phyloP scores from a whole-genome alignment of 495 filamentous ascomycete species.

The Aspergillus heteromorphus region DNA sequence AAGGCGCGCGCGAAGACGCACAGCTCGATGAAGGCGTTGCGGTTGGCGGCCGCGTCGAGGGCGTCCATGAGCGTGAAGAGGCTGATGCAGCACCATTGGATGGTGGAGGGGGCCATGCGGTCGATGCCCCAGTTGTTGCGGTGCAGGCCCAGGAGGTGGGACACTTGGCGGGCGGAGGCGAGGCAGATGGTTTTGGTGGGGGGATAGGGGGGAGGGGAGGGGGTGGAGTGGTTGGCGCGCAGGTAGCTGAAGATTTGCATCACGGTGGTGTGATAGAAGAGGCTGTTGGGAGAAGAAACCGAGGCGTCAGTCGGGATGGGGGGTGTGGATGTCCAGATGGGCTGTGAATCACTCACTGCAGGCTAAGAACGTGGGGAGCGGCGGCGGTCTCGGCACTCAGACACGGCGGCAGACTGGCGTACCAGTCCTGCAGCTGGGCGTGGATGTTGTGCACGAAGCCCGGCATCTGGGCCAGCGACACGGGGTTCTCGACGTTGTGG shows the following conservation, averaged over 20 bases:
- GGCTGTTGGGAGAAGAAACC: constrained; percentile 4
- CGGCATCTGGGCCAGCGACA: constrained; percentile 13
- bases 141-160: constrained; percentile 18
- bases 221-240: neutral
- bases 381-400: constrained; percentile 12
- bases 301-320: neutral
- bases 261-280: constrained; percentile 27
- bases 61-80: constrained; percentile 27
- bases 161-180: constrained; percentile 17
- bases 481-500: constrained; percentile 17
- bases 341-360: constrained; percentile 26
- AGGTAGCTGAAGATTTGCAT: constrained; percentile 23
- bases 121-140: constrained; percentile 27
- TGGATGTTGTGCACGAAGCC: constrained; percentile 16
- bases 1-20: constrained; percentile 20
- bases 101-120: constrained; percentile 20
- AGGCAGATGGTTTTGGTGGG: constrained; percentile 8
- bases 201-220: neutral
- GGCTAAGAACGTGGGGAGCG: constrained; percentile 26
- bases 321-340: neutral
- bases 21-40: constrained; percentile 25
- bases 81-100: constrained; percentile 28
- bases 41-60: constrained; percentile 19
- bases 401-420: constrained; percentile 24
- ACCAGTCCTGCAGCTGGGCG: constrained; percentile 25